Conservation (phyloP, 176 grass and related monocot species). For the Bolboschoenus planiculmis region DNA sequence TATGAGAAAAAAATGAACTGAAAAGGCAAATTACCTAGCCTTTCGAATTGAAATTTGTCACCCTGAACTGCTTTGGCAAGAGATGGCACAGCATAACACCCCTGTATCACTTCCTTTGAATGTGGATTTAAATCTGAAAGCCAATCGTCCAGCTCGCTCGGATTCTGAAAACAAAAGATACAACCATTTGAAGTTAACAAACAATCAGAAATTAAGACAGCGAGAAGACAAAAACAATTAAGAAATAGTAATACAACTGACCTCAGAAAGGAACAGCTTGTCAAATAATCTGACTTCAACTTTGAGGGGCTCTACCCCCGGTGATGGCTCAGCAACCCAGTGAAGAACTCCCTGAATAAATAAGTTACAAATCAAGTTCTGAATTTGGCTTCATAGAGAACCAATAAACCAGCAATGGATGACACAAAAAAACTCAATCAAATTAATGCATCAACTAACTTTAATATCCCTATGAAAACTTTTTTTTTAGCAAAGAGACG, state of each 20-base stretch:
- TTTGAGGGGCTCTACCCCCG: conserved; percentile 75
- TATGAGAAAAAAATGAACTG: background rate
- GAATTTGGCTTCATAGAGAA: background rate
- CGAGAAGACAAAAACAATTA: background rate
- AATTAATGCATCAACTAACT: background rate
- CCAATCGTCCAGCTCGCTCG: conserved; percentile 79
- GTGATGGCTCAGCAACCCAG: conserved; percentile 83
- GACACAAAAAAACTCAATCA: background rate
- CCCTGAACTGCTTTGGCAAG: conserved; percentile 49
- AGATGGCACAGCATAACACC: conserved; percentile 55
- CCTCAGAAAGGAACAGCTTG: conserved; percentile 81
- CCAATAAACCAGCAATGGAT: background rate
- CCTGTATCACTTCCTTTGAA: conserved; percentile 86
- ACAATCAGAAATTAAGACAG: background rate
- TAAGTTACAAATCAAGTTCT: conserved; percentile 16
- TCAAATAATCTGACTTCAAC: conserved; percentile 89
- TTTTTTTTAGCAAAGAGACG: background rate
- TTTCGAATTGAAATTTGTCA: conserved; percentile 93
- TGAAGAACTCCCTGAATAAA: conserved; percentile 82
- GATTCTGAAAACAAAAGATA: conserved; percentile 50
- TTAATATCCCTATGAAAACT: background rate
- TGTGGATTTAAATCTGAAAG: conserved; percentile 66
- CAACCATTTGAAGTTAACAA: conserved; percentile 4
- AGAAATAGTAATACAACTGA: conserved; percentile 13
- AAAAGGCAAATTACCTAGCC: conserved; percentile 55